Evolutionary conservation across 257 asterid genomes (phyloP).

Genomic region (Solanum virginianum): DNA sequence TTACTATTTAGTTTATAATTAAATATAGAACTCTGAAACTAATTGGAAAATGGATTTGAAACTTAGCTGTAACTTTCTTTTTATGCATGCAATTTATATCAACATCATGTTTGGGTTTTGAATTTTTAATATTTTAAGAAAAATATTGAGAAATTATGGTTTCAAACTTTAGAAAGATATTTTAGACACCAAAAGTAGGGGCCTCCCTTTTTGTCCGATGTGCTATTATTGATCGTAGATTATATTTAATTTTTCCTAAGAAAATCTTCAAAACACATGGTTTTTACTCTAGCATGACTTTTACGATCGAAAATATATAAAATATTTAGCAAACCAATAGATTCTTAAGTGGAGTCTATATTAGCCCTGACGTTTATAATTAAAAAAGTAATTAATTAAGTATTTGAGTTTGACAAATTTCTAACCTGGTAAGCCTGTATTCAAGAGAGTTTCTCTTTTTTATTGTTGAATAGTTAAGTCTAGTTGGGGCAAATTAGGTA

Average conservation of each 20-base stretch:
- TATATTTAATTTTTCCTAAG: neutral
- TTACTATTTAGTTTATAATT: neutral
- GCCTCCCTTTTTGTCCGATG: neutral
- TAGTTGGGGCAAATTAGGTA: neutral
- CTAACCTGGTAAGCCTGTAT: neutral
- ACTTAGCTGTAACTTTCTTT: neutral
- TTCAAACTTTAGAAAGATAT: neutral
- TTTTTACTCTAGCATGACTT: neutral
- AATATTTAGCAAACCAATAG: neutral
- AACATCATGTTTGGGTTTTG: neutral
- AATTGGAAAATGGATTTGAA: neutral
- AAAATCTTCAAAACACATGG: neutral
- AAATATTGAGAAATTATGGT: neutral
- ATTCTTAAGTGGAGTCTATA: neutral
- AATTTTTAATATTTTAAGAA: neutral
- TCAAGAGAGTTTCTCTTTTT: no score
- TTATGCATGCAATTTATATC: neutral
- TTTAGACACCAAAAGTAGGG: neutral
- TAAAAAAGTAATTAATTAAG: neutral
- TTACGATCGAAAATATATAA: neutral
- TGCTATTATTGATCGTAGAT: neutral
- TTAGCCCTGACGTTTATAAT: neutral
- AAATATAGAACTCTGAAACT: neutral
- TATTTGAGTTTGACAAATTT: neutral
- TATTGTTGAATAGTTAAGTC: neutral